Evolutionary conservation across 1,284 basidiomycete species (phyloP), one percentile per base, ranked within the genome.

Genomic region (Exobasidium cylindrosporum): DNA sequence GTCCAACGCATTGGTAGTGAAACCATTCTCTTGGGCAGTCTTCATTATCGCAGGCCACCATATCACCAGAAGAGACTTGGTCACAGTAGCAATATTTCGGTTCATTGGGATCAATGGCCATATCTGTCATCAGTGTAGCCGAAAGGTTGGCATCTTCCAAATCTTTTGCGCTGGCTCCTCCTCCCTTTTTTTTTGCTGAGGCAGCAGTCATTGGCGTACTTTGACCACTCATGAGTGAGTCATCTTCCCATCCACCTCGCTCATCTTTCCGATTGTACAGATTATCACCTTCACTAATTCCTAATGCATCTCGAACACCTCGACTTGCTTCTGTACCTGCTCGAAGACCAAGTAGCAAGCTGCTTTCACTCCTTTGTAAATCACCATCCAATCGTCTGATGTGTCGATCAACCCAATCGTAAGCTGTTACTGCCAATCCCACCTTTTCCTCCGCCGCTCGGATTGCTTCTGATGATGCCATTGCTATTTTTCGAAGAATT

Each of bases 1-100:
- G 60, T 6, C 76, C 77, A 1, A 78, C 73, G 57, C 77, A 79
- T 0, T 55, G 61, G 50, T 69, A 77, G 60, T 79, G 77, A 50
- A 77, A 79, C 77, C 83, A 84, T 66, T 83, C 83, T 58, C 80
- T 64, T 0, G 80, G 77, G 64, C 83, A 84, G 57, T 84, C 83
- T 23, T 83, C 82, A 72, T 84, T 83, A 73, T 84, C 78, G 60
- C 69, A 69, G 10, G 63, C 72, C 35, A 79, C 70, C 77, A 73
- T 76, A 53, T 82, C 70, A 50, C 83, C 83, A 53, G 79, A 82
- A 1, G 81, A 83, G 23, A 83, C 82, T 45, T 82, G 73, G 54
- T 83, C 72, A 70, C 83, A 84, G 72, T 83, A 83, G 69, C 83
- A 84, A 69, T 83, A 84, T 28, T 76, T 78, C 31, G 83, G 83